Evolutionary conservation across 2,329 filamentous ascomycete species (phyloP).

Genomic region (Aspergillus sp.): DNA sequence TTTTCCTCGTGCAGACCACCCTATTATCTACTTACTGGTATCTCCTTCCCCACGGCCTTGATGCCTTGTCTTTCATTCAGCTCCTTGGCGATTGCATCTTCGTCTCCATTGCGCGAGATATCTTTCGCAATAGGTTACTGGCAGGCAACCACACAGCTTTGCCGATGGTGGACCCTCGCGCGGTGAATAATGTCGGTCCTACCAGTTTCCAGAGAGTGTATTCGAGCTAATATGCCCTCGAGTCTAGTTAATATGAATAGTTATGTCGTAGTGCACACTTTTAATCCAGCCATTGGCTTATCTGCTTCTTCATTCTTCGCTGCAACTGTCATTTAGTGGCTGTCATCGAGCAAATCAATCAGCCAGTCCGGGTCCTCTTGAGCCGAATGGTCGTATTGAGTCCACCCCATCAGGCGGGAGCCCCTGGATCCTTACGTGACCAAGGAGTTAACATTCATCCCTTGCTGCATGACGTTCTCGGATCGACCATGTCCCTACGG

Average conservation of each 20-base stretch:
- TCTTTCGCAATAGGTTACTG: constrained; percentile 48
- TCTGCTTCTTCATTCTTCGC: too few species aligned
- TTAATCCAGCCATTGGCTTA: neutral
- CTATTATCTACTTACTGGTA: constrained; percentile 31
- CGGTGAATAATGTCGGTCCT: neutral
- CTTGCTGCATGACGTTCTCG: too few species aligned
- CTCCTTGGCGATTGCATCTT: constrained; percentile 46
- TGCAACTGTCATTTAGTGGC: too few species aligned
- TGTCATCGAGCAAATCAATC: too few species aligned
- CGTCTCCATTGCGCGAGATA: constrained; percentile 52
- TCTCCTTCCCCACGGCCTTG: constrained; percentile 36
- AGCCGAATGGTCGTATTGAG: too few species aligned
- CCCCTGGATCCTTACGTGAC: too few species aligned
- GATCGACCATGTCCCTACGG: too few species aligned
- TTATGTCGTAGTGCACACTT: neutral
- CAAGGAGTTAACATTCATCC: too few species aligned
- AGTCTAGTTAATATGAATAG: neutral
- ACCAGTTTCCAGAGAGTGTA: neutral
- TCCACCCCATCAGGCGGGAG: too few species aligned
- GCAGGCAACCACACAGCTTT: neutral
- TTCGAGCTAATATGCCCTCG: neutral
- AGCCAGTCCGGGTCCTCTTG: too few species aligned
- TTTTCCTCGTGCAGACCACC: constrained; percentile 38
- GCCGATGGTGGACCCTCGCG: neutral
- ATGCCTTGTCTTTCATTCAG: constrained; percentile 38